Conservation (phyloP, 768 basidiomycete genomes). For the Erythrobasidium yunnanense region DNA sequence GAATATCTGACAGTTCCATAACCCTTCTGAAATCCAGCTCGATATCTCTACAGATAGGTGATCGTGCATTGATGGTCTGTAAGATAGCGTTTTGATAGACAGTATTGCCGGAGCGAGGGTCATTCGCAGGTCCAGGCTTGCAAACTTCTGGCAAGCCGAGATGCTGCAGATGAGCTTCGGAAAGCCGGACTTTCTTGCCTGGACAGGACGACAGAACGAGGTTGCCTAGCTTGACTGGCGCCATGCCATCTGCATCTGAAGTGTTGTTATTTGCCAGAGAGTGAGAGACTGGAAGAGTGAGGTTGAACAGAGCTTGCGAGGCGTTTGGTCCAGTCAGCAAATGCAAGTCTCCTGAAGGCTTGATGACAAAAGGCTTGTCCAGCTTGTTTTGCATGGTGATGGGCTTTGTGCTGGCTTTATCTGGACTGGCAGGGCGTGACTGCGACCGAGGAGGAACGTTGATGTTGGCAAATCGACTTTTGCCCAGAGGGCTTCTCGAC, state of each 20-base stretch:
- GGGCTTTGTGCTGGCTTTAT: background rate
- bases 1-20: constrained; percentile 55
- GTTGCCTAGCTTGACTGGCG: constrained; percentile 57
- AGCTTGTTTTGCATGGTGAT: background rate
- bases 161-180: constrained; percentile 18
- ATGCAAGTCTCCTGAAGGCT: constrained; percentile 17
- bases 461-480: background rate
- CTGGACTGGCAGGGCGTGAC: no score
- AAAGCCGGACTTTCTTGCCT: constrained; percentile 65
- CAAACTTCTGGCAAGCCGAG: constrained; percentile 8
- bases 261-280: background rate
- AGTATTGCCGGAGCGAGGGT: background rate
- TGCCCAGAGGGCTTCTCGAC: background rate
- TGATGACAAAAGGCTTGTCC: constrained; percentile 6
- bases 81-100: background rate
- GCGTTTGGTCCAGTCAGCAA: constrained; percentile 21
- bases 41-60: constrained; percentile 71
- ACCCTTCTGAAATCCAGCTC: constrained; percentile 65
- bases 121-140: background rate
- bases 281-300: constrained; percentile 23
- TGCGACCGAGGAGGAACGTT: background rate
- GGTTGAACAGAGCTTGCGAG: constrained; percentile 1
- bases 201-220: constrained; percentile 81
- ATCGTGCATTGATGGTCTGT: constrained; percentile 45
- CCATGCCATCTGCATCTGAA: background rate